Percentiles rank a stretch among this genome's conserved stretches.
Evolutionary conservation across 306 rosid species (phyloP).

Genomic region (Cucurbita argyrosperma): DNA sequence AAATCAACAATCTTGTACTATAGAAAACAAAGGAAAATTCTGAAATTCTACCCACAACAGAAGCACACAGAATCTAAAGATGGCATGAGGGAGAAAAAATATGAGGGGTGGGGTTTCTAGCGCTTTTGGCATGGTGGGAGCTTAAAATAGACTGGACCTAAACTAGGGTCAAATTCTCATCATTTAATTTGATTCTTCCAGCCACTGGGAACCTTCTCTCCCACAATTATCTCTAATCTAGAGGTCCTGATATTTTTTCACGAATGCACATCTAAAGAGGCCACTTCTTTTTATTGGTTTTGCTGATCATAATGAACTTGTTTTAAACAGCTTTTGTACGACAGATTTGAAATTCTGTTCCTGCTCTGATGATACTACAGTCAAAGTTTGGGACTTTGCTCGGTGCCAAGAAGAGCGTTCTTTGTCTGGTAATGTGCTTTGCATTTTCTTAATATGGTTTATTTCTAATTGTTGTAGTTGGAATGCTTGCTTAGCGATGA

Average conservation of each 20-base stretch:
- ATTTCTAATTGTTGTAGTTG: background rate
- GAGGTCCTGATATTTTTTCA: background rate
- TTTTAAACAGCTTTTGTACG: slow-evolving; percentile 73
- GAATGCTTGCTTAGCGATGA: background rate
- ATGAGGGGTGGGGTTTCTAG: background rate
- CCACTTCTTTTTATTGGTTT: background rate
- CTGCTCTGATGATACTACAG: slow-evolving; percentile 91
- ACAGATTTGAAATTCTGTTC: slow-evolving; percentile 97
- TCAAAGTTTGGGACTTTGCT: slow-evolving; percentile 97
- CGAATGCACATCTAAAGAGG: background rate
- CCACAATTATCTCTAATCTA: background rate
- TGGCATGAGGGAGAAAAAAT: background rate
- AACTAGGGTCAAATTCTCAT: background rate
- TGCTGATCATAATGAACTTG: slow-evolving; percentile 7
- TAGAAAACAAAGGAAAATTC: background rate
- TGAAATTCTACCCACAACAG: background rate
- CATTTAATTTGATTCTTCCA: background rate
- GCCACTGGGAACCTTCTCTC: background rate
- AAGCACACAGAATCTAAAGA: background rate
- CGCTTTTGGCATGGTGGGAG: background rate
- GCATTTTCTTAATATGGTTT: background rate
- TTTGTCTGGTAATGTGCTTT: slow-evolving; percentile 87
- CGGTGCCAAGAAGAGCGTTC: slow-evolving; percentile 97
- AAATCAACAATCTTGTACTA: background rate
- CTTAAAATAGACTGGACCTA: background rate